Percentiles rank a stretch among this genome's conserved stretches.
phyloP scores from a whole-genome alignment of 371 early-diverging fungal genomes.

The Lichtheimia ramosa region DNA sequence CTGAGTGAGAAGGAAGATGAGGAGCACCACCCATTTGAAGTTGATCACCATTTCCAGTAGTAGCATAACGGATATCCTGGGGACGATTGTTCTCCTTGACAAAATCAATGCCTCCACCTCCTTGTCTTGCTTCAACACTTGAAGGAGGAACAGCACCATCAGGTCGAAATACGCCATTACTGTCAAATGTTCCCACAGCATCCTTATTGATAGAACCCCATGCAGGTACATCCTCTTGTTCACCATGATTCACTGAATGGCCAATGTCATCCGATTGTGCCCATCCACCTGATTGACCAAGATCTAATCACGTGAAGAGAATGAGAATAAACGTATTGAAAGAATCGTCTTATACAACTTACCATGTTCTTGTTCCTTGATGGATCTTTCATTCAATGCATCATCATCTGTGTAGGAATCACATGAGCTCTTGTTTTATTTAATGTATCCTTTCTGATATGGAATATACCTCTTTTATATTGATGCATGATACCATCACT shows the following conservation, averaged over 20 bases:
- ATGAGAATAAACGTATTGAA: background rate
- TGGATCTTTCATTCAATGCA: background rate
- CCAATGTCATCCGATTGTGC: constrained; percentile 13
- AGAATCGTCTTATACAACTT: background rate
- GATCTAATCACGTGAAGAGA: constrained; percentile 1
- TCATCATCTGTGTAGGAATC: constrained; percentile 16
- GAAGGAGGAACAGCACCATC: constrained; percentile 21
- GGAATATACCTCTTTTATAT: constrained; percentile 15
- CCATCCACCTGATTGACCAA: constrained; percentile 7
- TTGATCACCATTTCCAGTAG: background rate
- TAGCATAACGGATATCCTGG: constrained; percentile 3
- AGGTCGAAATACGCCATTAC: constrained; percentile 69
- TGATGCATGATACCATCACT: constrained; percentile 28
- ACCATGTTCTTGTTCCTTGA: constrained; percentile 17
- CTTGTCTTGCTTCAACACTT: constrained; percentile 12
- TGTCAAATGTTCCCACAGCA: constrained; percentile 55
- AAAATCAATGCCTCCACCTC: background rate
- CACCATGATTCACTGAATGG: constrained; percentile 8
- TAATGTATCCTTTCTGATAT: constrained; percentile 3
- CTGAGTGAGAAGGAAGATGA: background rate
- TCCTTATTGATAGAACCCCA: constrained; percentile 35
- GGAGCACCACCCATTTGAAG: background rate
- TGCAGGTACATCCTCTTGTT: constrained; percentile 13
- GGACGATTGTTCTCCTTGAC: constrained; percentile 10
- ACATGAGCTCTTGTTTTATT: constrained; percentile 14